Conservation (phyloP, 2,329 filamentous ascomycete genomes). For the Davidsoniella australis region DNA sequence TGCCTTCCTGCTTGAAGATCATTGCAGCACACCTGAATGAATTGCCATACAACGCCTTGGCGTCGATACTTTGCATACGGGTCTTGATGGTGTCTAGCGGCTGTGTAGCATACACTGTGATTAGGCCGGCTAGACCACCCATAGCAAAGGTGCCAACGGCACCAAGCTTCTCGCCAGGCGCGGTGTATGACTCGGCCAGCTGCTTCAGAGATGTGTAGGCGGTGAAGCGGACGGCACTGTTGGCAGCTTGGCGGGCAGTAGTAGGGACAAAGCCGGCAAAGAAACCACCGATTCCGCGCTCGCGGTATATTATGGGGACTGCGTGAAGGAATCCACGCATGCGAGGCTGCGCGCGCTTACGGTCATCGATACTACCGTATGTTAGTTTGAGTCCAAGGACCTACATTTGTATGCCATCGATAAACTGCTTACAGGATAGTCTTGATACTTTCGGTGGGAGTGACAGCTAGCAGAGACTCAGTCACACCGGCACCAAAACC, state of each 20-base stretch:
- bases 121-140: constrained; percentile 71
- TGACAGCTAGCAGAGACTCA: constrained; percentile 83
- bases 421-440: constrained; percentile 54
- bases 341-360: constrained; percentile 68
- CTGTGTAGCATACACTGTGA: constrained; percentile 69
- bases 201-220: constrained; percentile 85
- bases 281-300: constrained; percentile 79
- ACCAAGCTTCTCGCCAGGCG: constrained; percentile 87
- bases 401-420: neutral
- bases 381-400: neutral
- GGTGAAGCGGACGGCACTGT: constrained; percentile 80
- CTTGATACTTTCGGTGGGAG: constrained; percentile 95
- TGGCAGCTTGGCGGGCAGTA: constrained; percentile 84
- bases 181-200: constrained; percentile 77
- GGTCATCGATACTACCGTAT: constrained; percentile 64
- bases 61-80: constrained; percentile 91
- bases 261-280: constrained; percentile 95
- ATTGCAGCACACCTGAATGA: constrained; percentile 65
- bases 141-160: constrained; percentile 77
- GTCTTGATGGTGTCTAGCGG: constrained; percentile 91
- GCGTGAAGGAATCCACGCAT: constrained; percentile 89
- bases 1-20: constrained; percentile 77
- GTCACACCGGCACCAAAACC: constrained; percentile 92
- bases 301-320: constrained; percentile 67
- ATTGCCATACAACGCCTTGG: constrained; percentile 65